Base-by-base conservation (phyloP, 768 basidiomycete genomes). In the Termitomyces sp. region DNA sequence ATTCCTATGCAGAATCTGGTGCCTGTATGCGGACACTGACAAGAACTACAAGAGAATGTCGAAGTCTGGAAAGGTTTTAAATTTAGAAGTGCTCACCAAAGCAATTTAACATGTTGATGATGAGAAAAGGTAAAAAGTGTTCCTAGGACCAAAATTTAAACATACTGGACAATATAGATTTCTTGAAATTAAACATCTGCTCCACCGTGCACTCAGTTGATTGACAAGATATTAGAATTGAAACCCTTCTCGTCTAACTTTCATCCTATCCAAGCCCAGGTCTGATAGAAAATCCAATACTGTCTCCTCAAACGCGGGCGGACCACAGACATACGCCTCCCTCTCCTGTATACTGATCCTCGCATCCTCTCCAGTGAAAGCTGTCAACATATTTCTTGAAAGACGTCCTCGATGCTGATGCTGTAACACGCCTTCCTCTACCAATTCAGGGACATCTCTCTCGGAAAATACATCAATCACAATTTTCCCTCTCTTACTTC, bases 291-390 rank as follows among this genome's bases (percentile, higher is more conserved):
- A 66, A 5, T 61, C 63, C n/a, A 77, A 49, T 1, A 76, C 71
- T 30, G 66, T 65, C 47, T 70, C 65, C 65, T 83, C 81, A 54
- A 82, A 84, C 3, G 63, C 65, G 24, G 68, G 70, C 1, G 83
- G 79, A 3, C 84, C 84, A 66, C 84, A 85, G 13, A 86, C 47
- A 60, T 76, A 85, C 1, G 70, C 65, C n/a, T 73, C 67, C 46
- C 71, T 68, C 13, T 64, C 69, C 24, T 41, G 42, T 5, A 54
- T 13, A 42, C 41, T 20, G 7, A 69, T 18, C 18, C 15, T 22
- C 30, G 8, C 60, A 54, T 66, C 52, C 30, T n/a, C 44, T 49
- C 62, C 45, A 51, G 15, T 0, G 15, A 20, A 53, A 53, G 24
- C 12, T 34, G 54, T 58, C 49, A 71, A 68, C 41, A 59, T 63